Percentiles rank a stretch among this genome's conserved stretches.
Evolutionary conservation across 148 eudicot genomes (phyloP).

Genomic region (Simmondsia chinensis): DNA sequence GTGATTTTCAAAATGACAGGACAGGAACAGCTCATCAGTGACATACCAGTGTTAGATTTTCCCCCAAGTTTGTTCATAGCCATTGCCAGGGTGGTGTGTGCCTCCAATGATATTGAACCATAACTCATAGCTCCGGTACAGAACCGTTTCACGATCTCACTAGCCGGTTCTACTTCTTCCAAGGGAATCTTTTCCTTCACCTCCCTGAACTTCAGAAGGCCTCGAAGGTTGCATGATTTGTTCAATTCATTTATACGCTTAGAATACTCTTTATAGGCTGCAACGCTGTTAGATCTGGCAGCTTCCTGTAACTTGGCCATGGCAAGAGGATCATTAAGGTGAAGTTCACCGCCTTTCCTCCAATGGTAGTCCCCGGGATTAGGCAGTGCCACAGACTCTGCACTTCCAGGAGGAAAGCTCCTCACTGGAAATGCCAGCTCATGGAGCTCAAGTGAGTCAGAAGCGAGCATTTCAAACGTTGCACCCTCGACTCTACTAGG

Average conservation of each 20-base stretch:
- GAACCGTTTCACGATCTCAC: conserved; percentile 95
- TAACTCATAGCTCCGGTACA: conserved; percentile 99
- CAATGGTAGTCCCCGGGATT: conserved; percentile 98
- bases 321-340: conserved; percentile 92
- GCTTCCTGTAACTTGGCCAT: conserved; percentile 97
- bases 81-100: conserved; percentile 83
- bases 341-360: conserved; percentile 96
- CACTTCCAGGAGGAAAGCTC: conserved; percentile 69
- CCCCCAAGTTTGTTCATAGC: conserved; percentile 99
- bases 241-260: conserved; percentile 80
- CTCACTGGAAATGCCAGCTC: conserved; percentile 80
- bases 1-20: too few species aligned
- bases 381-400: conserved; percentile 88
- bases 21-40: background rate
- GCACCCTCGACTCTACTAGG: conserved; percentile 99
- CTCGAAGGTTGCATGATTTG: conserved; percentile 80
- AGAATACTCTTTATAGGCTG: conserved; percentile 86
- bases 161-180: conserved; percentile 91
- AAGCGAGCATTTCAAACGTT: conserved; percentile 80
- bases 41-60: conserved; percentile 89
- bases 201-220: conserved; percentile 84
- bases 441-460: conserved; percentile 71
- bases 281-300: conserved; percentile 81
- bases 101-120: conserved; percentile 96
- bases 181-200: conserved; percentile 46